phyloP scores from a whole-genome alignment of 1,284 basidiomycete genomes.

The Afroboletus lepidellus region DNA sequence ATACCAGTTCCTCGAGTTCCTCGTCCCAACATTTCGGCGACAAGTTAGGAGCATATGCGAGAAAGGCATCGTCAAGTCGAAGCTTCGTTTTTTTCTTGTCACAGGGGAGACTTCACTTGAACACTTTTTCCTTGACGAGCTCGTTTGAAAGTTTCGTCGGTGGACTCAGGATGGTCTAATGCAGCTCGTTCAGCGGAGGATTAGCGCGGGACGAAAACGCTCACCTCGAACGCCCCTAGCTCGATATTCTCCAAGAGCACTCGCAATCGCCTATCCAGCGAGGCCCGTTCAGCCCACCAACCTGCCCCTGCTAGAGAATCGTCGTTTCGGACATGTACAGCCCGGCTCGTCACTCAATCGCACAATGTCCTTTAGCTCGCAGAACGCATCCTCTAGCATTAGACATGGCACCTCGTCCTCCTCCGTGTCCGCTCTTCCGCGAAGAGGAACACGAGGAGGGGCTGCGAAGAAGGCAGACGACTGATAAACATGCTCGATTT shows the following conservation, averaged over 20 bases:
- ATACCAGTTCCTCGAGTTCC: slow-evolving; percentile 92
- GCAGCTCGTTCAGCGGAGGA: not conserved
- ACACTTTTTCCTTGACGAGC: slow-evolving; percentile 60
- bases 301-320: slow-evolving; percentile 61
- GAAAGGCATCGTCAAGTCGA: slow-evolving; percentile 63
- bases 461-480: slow-evolving; percentile 60
- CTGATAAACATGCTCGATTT: slow-evolving; percentile 82
- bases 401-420: slow-evolving; percentile 72
- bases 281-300: slow-evolving; percentile 86
- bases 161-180: slow-evolving; percentile 71
- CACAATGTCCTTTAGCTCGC: slow-evolving; percentile 80
- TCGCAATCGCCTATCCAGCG: slow-evolving; percentile 75
- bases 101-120: slow-evolving; percentile 62
- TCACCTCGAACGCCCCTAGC: slow-evolving; percentile 94
- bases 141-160: slow-evolving; percentile 46
- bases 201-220: not conserved
- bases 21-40: slow-evolving; percentile 84
- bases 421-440: slow-evolving; percentile 73
- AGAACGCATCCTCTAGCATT: slow-evolving; percentile 71
- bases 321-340: slow-evolving; percentile 65
- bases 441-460: slow-evolving; percentile 86
- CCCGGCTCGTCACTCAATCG: slow-evolving; percentile 73
- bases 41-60: slow-evolving; percentile 86
- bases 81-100: slow-evolving; percentile 30
- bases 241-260: slow-evolving; percentile 85